Conservation (phyloP, 805 yeast genomes). For the Zygosaccharomyces rouxii region DNA sequence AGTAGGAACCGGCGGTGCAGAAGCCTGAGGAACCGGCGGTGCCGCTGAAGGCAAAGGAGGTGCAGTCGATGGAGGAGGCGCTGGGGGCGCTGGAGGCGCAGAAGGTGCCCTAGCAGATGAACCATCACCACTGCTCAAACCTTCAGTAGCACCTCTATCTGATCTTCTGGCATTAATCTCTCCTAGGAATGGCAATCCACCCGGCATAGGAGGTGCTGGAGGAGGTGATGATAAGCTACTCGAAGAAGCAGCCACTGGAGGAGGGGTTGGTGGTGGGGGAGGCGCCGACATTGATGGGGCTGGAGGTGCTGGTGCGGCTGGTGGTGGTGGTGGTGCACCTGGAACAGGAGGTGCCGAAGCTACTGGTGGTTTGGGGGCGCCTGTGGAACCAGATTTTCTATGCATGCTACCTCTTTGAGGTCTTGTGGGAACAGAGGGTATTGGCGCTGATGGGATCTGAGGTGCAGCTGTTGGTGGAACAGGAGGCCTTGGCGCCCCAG, state of each 20-base stretch:
- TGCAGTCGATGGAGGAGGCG: conserved; percentile 13
- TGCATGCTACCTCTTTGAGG: conserved; percentile 12
- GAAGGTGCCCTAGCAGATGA: conserved; percentile 11
- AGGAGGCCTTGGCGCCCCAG: conserved; percentile 17
- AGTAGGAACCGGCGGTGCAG: conserved; percentile 22
- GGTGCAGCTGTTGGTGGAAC: conserved; percentile 23
- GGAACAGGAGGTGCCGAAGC: conserved; percentile 22
- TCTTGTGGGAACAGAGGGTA: conserved; percentile 14
- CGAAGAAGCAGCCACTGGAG: conserved; percentile 8
- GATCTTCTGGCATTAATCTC: conserved; percentile 51
- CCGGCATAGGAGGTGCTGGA: conserved; percentile 15
- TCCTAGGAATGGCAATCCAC: conserved; percentile 49
- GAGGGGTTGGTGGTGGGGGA: conserved; percentile 11
- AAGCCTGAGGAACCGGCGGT: conserved; percentile 21
- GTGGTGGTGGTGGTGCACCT: conserved; percentile 26
- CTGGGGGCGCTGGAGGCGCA: conserved; percentile 21
- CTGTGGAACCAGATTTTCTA: conserved; percentile 12
- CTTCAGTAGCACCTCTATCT: conserved; percentile 41
- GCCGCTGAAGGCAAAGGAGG: conserved; percentile 21
- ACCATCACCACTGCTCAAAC: conserved; percentile 5
- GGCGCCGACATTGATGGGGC: conserved; percentile 12
- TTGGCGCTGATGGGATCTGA: conserved; percentile 11
- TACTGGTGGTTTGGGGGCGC: conserved; percentile 19
- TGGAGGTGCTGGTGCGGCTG: conserved; percentile 19
- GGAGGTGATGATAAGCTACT: conserved; percentile 8